A percentile compares a stretch with the other conserved stretches of the same genome.
Conservation (phyloP, 495 filamentous ascomycete genomes). For the Amphirosellinia nigrospora region DNA sequence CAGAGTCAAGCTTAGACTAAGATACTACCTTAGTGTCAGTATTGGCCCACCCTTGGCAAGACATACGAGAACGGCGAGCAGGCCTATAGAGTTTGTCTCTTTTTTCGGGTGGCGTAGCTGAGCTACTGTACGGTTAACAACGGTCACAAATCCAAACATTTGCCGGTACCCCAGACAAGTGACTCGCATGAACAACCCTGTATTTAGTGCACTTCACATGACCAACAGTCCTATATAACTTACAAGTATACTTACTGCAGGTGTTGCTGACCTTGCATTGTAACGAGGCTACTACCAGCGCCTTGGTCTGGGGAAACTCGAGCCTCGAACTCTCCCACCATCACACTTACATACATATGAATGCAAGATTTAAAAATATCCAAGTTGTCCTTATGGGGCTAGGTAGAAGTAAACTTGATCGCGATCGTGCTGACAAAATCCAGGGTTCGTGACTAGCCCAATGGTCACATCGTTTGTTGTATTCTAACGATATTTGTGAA, state of each 20-base stretch:
- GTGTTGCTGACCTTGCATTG: slow-evolving; percentile 4
- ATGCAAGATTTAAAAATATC: slow-evolving; percentile 6
- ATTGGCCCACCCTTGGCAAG: background rate
- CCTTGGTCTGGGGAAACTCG: background rate
- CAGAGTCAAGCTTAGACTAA: slow-evolving; percentile 4
- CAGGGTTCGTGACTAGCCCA: background rate
- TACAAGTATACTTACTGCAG: background rate
- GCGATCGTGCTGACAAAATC: background rate
- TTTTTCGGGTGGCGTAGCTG: background rate
- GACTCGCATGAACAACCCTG: slow-evolving; percentile 11
- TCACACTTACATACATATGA: background rate
- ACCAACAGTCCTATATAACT: background rate
- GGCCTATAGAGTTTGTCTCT: background rate
- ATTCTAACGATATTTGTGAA: slow-evolving; percentile 4
- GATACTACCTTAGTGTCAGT: background rate
- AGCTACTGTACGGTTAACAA: background rate
- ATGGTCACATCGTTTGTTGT: background rate
- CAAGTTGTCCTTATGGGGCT: background rate
- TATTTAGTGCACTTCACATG: background rate
- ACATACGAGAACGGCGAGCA: background rate
- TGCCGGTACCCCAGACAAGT: background rate
- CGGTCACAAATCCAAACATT: background rate
- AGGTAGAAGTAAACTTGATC: background rate
- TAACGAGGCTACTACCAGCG: background rate
- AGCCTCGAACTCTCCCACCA: background rate